These are phyloP conservation scores for Vitis rotundifolia DNA, from an alignment of 164 flowering plant species.

Conservation along the genomic window DNA sequence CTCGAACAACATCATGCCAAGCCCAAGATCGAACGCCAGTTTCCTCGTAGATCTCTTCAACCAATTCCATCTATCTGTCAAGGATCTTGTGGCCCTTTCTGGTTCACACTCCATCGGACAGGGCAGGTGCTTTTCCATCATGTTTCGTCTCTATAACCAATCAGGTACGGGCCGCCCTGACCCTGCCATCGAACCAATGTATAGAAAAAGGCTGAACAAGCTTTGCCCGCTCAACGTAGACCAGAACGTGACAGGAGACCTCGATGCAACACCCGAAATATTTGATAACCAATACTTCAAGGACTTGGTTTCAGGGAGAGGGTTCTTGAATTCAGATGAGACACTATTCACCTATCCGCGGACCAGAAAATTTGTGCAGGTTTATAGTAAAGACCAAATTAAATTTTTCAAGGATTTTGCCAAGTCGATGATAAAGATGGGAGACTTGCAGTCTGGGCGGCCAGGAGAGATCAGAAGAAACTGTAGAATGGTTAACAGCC, in stretches of 20 bases:
- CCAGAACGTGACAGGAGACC: constrained; percentile 60
- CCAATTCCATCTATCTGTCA: constrained; percentile 57
- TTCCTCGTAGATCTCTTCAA: constrained; percentile 62
- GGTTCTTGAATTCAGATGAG: constrained; percentile 86
- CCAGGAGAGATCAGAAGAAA: constrained; percentile 82
- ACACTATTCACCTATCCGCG: constrained; percentile 44
- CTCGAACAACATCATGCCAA: constrained; percentile 83
- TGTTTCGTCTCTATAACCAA: constrained; percentile 88
- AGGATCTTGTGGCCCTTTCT: constrained; percentile 87
- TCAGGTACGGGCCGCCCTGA: constrained; percentile 83
- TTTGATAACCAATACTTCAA: constrained; percentile 90
- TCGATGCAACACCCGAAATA: constrained; percentile 69
- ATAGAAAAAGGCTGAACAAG: constrained; percentile 42
- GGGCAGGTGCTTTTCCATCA: constrained; percentile 82
- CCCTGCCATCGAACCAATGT: constrained; percentile 70
- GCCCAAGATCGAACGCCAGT: constrained; percentile 82
- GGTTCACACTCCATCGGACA: constrained; percentile 92
- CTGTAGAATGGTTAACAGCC: constrained; percentile 64
- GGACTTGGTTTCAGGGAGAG: constrained; percentile 73
- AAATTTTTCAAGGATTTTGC: constrained; percentile 71
- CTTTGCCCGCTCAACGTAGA: constrained; percentile 80
- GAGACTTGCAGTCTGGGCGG: constrained; percentile 64
- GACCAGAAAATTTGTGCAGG: constrained; percentile 52
- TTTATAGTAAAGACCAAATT: constrained; percentile 43
- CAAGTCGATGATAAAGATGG: constrained; percentile 85